Evolutionary conservation across 83 land plant genomes (phyloP).

Genomic region (Isoetes engelmannii): DNA sequence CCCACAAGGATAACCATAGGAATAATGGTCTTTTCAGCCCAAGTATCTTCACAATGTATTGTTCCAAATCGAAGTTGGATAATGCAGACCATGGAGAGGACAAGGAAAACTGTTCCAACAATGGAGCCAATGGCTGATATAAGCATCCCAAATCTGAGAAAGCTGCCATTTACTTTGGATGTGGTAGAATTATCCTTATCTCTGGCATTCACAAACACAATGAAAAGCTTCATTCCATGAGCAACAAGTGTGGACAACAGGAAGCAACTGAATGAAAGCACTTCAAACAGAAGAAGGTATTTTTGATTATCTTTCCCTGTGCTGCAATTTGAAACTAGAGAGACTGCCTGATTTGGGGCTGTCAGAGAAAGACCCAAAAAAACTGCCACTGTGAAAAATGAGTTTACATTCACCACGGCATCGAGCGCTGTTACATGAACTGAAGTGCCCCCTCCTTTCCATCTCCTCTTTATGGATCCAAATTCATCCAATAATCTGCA

Average conservation of each 20-base stretch:
- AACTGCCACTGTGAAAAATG: constrained; percentile 37
- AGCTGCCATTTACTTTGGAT: constrained; percentile 20
- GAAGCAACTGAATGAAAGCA: constrained; percentile 46
- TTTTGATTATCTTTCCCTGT: constrained; percentile 20
- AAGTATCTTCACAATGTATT: constrained; percentile 30
- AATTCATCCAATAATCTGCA: too few relatives aligned
- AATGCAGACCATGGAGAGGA: constrained; percentile 41
- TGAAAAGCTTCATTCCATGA: constrained; percentile 47
- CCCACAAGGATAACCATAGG: constrained; percentile 29
- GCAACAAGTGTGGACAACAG: constrained; percentile 53
- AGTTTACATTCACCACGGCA: constrained; percentile 29
- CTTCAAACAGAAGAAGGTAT: constrained; percentile 27
- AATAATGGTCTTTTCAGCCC: constrained; percentile 28
- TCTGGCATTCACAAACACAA: too few relatives aligned
- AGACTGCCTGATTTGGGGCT: constrained; percentile 8
- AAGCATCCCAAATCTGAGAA: constrained; percentile 47
- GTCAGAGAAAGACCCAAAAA: constrained; percentile 32
- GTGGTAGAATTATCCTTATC: too few relatives aligned
- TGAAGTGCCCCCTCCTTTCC: constrained; percentile 25
- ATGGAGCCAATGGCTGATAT: constrained; percentile 41
- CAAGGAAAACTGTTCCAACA: constrained; percentile 38
- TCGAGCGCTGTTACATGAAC: constrained; percentile 31
- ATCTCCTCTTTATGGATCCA: too few relatives aligned
- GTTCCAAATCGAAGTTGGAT: constrained; percentile 42
- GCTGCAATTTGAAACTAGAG: constrained; percentile 23